These are phyloP conservation scores for Parafenestella ontariensis DNA, from an alignment of 2,329 filamentous ascomycete species.

Conservation along the genomic window DNA sequence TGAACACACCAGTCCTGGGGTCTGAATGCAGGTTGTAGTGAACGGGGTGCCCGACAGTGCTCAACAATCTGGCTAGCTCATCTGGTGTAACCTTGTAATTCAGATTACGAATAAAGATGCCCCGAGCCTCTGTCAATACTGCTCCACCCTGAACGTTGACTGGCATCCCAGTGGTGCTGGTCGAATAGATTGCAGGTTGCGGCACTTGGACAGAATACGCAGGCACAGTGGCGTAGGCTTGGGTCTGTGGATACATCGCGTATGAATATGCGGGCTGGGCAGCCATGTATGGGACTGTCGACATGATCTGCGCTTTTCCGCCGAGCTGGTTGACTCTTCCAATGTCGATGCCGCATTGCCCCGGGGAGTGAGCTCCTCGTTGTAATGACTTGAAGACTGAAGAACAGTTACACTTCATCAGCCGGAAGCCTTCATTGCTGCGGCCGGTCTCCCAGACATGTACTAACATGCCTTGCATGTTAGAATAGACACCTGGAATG, in stretches of 20 bases:
- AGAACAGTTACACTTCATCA: constrained; percentile 47
- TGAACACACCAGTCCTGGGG: constrained; percentile 33
- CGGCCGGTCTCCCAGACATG: constrained; percentile 43
- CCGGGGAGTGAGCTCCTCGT: constrained; percentile 36
- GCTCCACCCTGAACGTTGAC: constrained; percentile 48
- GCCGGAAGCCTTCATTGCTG: constrained; percentile 31
- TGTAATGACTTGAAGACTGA: constrained; percentile 31
- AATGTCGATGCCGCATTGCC: constrained; percentile 40
- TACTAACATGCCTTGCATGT: constrained; percentile 33
- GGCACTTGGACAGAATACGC: constrained; percentile 27
- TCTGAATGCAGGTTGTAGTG: constrained; percentile 37
- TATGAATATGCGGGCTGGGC: constrained; percentile 31
- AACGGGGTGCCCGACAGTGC: constrained; percentile 31
- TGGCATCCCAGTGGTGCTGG: constrained; percentile 41
- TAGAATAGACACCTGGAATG: constrained; percentile 27
- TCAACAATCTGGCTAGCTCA: constrained; percentile 38
- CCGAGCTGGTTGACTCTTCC: constrained; percentile 33
- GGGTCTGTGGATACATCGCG: constrained; percentile 26
- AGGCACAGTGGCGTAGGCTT: constrained; percentile 25
- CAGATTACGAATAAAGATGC: constrained; percentile 46
- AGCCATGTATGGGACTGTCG: constrained; percentile 23
- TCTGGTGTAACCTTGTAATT: constrained; percentile 33
- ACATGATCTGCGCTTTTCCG: constrained; percentile 8
- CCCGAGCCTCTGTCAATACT: constrained; percentile 46
- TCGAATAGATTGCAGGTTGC: constrained; percentile 37